Evolutionary conservation across 371 early-diverging fungal species (phyloP).

Genomic region (Actinomortierella wolfii): DNA sequence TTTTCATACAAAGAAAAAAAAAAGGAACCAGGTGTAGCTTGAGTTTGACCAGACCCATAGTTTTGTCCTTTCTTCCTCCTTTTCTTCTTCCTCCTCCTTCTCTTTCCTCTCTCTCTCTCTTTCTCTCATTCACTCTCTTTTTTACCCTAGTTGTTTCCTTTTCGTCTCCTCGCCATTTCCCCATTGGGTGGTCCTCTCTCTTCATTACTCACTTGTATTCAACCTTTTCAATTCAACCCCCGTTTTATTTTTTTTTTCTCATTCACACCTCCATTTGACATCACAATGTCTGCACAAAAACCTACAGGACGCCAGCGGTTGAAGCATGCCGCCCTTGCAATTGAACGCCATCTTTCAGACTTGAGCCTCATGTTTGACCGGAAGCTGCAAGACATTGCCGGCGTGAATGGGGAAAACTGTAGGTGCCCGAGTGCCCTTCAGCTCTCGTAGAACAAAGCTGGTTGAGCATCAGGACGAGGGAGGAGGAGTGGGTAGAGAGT

Average conservation of each 20-base stretch:
- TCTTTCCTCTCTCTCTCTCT: neutral
- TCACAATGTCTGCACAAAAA: neutral
- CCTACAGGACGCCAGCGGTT: conserved; percentile 30
- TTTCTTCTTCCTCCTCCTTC: neutral
- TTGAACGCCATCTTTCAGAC: conserved; percentile 29
- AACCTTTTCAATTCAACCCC: neutral
- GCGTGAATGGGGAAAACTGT: conserved; percentile 7
- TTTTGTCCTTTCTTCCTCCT: neutral
- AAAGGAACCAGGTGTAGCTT: neutral
- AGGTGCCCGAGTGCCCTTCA: too few relatives aligned
- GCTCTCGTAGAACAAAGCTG: too few relatives aligned
- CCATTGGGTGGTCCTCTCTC: neutral
- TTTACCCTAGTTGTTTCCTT: neutral
- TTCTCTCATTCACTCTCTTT: neutral
- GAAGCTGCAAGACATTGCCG: conserved; percentile 14
- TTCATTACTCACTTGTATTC: neutral
- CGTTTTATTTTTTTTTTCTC: neutral
- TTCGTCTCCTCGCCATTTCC: neutral
- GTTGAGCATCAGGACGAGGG: too few relatives aligned
- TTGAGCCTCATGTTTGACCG: conserved; percentile 33
- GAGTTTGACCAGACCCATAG: neutral
- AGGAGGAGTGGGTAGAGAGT: too few relatives aligned
- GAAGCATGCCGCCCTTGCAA: conserved; percentile 22
- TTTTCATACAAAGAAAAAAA: neutral
- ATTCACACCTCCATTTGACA: neutral